Evolutionary conservation across 1,139 yeast genomes (phyloP).

Genomic region (Magnusiomyces clavatus): DNA sequence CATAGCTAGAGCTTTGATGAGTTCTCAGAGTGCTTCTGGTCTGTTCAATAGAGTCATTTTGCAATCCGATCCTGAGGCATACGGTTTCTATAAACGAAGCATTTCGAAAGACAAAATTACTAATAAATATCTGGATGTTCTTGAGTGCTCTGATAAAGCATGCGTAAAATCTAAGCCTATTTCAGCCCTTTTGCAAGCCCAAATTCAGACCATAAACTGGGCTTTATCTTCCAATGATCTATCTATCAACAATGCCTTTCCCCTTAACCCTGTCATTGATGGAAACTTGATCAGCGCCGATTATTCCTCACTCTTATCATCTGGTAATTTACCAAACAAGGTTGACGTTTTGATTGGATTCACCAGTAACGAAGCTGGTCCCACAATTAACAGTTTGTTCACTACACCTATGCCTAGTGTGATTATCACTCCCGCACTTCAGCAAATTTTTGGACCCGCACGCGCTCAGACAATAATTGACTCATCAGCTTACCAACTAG

Average conservation of each 20-base stretch:
- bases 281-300: slow-evolving; percentile 17
- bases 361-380: slow-evolving; percentile 24
- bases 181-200: slow-evolving; percentile 18
- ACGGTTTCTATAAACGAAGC: slow-evolving; percentile 19
- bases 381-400: slow-evolving; percentile 13
- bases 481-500: slow-evolving; percentile 11
- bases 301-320: slow-evolving; percentile 17
- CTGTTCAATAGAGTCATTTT: slow-evolving; percentile 26
- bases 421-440: slow-evolving; percentile 13
- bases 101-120: slow-evolving; percentile 20
- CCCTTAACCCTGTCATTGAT: slow-evolving; percentile 28
- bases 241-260: slow-evolving; percentile 21
- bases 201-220: slow-evolving; percentile 9
- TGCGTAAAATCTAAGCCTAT: slow-evolving; percentile 21
- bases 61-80: slow-evolving; percentile 29
- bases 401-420: slow-evolving; percentile 1
- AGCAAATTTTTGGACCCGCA: slow-evolving; percentile 10
- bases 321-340: slow-evolving; percentile 19
- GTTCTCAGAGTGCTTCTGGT: slow-evolving; percentile 20
- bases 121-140: slow-evolving; percentile 11
- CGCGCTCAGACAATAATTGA: slow-evolving; percentile 7
- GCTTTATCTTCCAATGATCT: neutral
- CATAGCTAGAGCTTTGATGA: slow-evolving; percentile 24
- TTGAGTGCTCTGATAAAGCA: slow-evolving; percentile 18
- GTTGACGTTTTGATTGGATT: slow-evolving; percentile 26